Conservation (phyloP, 1,284 basidiomycete species). For the Trametes pubescens region DNA sequence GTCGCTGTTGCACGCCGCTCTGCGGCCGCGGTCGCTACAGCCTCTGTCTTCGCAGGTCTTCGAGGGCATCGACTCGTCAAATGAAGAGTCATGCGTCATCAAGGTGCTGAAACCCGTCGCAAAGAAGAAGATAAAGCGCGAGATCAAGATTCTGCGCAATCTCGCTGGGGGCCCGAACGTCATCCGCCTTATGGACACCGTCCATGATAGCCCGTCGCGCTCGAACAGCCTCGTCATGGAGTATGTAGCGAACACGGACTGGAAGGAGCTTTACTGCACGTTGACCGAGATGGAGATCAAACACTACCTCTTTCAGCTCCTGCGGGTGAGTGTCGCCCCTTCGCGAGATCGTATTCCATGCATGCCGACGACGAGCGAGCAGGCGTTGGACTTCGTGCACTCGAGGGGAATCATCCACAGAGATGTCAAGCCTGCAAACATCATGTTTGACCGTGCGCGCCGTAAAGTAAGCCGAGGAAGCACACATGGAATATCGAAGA, state of each 20-base stretch:
- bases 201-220: constrained; percentile 77
- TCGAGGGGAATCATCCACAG: constrained; percentile 92
- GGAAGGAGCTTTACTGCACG: constrained; percentile 80
- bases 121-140: constrained; percentile 93
- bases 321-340: constrained; percentile 61
- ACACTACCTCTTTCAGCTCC: constrained; percentile 85
- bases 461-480: constrained; percentile 62
- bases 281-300: constrained; percentile 86
- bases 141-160: constrained; percentile 92
- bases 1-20: neutral
- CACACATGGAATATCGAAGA: neutral
- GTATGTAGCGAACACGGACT: constrained; percentile 86
- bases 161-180: constrained; percentile 88
- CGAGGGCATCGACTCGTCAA: constrained; percentile 83
- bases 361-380: constrained; percentile 4
- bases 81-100: constrained; percentile 83
- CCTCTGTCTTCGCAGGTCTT: constrained; percentile 68
- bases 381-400: constrained; percentile 90
- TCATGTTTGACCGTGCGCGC: constrained; percentile 89
- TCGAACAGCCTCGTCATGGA: constrained; percentile 90
- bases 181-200: constrained; percentile 84
- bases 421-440: constrained; percentile 92
- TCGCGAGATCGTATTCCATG: constrained; percentile 1
- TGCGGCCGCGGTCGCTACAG: constrained; percentile 2
- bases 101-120: constrained; percentile 94